A percentile compares a stretch with the other conserved stretches of the same genome.
Evolutionary conservation across 495 filamentous ascomycete species (phyloP).

Genomic region (Xylaria sp.): DNA sequence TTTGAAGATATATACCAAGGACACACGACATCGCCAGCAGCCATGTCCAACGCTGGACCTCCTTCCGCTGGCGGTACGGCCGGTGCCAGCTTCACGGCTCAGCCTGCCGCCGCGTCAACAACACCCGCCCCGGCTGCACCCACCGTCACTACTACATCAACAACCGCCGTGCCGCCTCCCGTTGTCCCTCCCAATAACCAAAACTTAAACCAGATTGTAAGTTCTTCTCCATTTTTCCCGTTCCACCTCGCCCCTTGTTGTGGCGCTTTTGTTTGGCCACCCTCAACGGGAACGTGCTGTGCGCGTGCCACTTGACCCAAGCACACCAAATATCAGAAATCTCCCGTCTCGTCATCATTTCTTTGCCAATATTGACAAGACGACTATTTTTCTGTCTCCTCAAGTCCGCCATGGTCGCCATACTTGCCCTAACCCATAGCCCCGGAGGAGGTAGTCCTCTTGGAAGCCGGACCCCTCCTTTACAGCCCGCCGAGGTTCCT

Average conservation of each 20-base stretch:
- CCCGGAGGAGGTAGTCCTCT: too few species aligned
- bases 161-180: conserved; percentile 31
- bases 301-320: neutral
- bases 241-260: conserved; percentile 22
- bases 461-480: too few species aligned
- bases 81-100: conserved; percentile 33
- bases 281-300: neutral
- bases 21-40: neutral
- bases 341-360: neutral
- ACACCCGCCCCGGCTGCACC: conserved; percentile 27
- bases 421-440: neutral
- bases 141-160: conserved; percentile 26
- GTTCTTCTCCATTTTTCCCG: conserved; percentile 41
- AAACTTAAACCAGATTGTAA: conserved; percentile 95
- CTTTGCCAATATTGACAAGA: neutral
- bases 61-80: conserved; percentile 35
- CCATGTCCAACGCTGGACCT: conserved; percentile 36
- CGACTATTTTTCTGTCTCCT: neutral
- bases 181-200: conserved; percentile 62
- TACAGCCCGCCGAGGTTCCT: neutral
- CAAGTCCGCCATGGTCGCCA: neutral
- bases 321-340: neutral
- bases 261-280: neutral
- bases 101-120: conserved; percentile 28
- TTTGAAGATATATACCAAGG: neutral